Evolutionary conservation across 225 moss, liverwort and hornwort genomes (phyloP).

Genomic region (Pseudoscleropodium purum): DNA sequence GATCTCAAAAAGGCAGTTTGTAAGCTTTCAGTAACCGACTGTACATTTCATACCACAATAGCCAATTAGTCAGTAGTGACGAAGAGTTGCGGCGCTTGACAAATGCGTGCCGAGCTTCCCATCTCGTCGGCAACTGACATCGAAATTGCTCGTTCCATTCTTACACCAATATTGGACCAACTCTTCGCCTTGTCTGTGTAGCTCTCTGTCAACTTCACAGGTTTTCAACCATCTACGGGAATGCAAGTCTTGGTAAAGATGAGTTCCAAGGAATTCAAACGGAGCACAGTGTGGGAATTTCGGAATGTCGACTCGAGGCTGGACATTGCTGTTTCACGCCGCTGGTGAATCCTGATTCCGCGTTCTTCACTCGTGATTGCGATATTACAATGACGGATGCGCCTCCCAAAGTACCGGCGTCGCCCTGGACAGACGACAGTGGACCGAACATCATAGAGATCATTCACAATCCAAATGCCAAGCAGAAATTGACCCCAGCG

Average conservation of each 20-base stretch:
- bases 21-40: no score
- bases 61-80: no score
- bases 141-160: neutral
- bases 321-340: neutral
- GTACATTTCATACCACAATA: no score
- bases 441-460: conserved; percentile 36
- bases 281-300: neutral
- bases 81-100: conserved; percentile 9
- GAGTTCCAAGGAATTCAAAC: neutral
- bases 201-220: neutral
- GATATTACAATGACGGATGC: neutral
- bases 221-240: neutral
- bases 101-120: neutral
- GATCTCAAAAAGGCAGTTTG: no score
- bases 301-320: neutral
- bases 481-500: conserved; percentile 19
- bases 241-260: neutral
- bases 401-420: neutral
- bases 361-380: neutral
- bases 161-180: neutral
- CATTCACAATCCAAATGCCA: conserved; percentile 13
- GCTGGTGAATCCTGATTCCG: neutral
- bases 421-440: conserved; percentile 35
- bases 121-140: neutral
- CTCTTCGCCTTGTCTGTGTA: neutral